Conservation (phyloP, 2,329 filamentous ascomycete genomes). For the Colletotrichum tropicicola region DNA sequence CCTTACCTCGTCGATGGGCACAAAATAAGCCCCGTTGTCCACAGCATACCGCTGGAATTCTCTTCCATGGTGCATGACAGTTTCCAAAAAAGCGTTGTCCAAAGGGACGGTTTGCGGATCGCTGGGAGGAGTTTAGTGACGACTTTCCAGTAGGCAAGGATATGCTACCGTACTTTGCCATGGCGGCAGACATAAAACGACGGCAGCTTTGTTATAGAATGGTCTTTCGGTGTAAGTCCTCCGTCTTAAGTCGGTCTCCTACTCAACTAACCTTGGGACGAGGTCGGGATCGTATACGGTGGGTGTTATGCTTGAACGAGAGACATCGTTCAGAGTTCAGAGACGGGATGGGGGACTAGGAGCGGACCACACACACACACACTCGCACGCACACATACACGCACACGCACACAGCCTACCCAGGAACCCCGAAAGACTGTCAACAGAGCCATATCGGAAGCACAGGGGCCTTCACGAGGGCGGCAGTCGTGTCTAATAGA, state of each 20-base stretch:
- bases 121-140: constrained; percentile 46
- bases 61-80: constrained; percentile 68
- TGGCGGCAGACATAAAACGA: constrained; percentile 1
- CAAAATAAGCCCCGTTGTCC: constrained; percentile 71
- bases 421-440: neutral
- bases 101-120: constrained; percentile 59
- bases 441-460: constrained; percentile 20
- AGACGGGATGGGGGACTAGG: constrained; percentile 1
- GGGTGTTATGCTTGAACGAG: neutral
- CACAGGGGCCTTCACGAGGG: constrained; percentile 24
- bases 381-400: neutral
- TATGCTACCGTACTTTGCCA: constrained; percentile 27
- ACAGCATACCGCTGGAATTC: constrained; percentile 74
- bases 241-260: neutral
- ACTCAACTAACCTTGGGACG: neutral
- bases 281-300: neutral
- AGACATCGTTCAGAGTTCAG: constrained; percentile 1
- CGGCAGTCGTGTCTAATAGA: constrained; percentile 38
- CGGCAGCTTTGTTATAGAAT: neutral
- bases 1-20: constrained; percentile 75
- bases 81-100: constrained; percentile 67
- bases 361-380: neutral
- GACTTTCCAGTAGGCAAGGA: neutral
- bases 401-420: neutral
- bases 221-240: neutral